Base-by-base conservation (phyloP, 2,329 filamentous ascomycete species). In the Trichothecium sympodiale region DNA sequence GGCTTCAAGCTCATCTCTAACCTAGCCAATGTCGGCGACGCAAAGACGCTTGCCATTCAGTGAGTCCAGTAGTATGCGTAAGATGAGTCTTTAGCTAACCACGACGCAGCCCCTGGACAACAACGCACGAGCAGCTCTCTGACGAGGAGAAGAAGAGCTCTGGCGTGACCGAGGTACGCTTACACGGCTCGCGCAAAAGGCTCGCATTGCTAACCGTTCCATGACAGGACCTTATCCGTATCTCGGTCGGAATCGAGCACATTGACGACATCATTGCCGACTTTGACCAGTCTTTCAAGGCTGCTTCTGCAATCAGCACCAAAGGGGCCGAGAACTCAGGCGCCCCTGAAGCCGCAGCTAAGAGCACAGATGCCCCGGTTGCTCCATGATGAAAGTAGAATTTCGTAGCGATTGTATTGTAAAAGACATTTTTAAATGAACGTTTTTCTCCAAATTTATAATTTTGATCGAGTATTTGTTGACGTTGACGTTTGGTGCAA, bases 241-340 rank as follows among this genome's bases (percentile, higher is more conserved):
- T 96, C 52, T 95, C 88, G 0, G 88, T 95, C 40, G 89, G 89
- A 35, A 94, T 83, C 1, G 89, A 96, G 65, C 87, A 95, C 58
- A 94, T 96, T 55, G 88, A 94, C 64, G 89, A 96, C 53, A 95
- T 96, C 51, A 91, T 94, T 53, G 82, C 79, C 48, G 89, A 96
- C 61, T 95, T 96, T 55, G 81, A 89, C 59, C 88, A 94, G 67
- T 83, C 84, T 0, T 93, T 95, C 61, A 71, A 76, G 53, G 69
- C 73, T 17, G 70, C 73, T 0, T 50, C 58, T 17, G 69, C 64
- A 7, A 59, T 68, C 4, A 61, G 50, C n/a, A 58, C 53, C 7
- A 49, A 53, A 31, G 55, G 36, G 37, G 41, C 36, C 17, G 35
- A 26, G 5, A 16, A 20, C 14, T 27, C 16, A 30, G 29, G 31